phyloP scores from a whole-genome alignment of 129 eudicot species.

The Smallanthus sonchifolius region DNA sequence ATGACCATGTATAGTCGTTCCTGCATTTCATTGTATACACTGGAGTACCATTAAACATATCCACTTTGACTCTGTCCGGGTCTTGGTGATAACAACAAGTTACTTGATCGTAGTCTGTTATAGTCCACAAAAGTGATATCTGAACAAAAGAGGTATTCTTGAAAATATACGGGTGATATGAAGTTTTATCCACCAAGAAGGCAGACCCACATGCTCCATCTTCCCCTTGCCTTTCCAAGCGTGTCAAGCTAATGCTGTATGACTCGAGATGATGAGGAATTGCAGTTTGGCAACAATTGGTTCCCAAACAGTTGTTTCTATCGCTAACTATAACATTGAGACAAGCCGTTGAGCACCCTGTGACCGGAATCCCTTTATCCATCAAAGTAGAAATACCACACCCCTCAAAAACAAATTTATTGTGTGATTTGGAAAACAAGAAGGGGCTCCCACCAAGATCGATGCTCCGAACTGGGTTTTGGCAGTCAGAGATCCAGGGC shows the following conservation, averaged over 20 bases:
- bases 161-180: too few relatives aligned
- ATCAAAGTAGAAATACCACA: slow-evolving; percentile 3
- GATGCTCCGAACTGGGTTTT: too few relatives aligned
- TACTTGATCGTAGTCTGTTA: not conserved
- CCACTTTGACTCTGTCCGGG: not conserved
- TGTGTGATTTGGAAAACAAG: too few relatives aligned
- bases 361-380: slow-evolving; percentile 1
- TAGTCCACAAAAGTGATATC: slow-evolving; percentile 13
- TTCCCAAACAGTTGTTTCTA: slow-evolving; percentile 7
- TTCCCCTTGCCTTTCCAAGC: not conserved
- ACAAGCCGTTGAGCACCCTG: slow-evolving; percentile 22
- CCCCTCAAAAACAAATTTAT: not conserved
- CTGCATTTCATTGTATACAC: not conserved
- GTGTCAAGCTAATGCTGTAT: not conserved
- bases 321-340: not conserved
- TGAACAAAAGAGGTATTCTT: not conserved
- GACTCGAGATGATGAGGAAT: slow-evolving; percentile 13
- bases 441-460: too few relatives aligned
- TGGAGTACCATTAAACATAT: not conserved
- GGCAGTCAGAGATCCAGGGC: too few relatives aligned
- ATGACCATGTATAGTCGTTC: too few relatives aligned
- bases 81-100: not conserved
- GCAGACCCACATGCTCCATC: slow-evolving; percentile 12
- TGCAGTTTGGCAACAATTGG: slow-evolving; percentile 19
- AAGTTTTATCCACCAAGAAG: slow-evolving; percentile 7